Base-by-base conservation (phyloP, 306 rosid species). In the Cicer yamashitae region DNA sequence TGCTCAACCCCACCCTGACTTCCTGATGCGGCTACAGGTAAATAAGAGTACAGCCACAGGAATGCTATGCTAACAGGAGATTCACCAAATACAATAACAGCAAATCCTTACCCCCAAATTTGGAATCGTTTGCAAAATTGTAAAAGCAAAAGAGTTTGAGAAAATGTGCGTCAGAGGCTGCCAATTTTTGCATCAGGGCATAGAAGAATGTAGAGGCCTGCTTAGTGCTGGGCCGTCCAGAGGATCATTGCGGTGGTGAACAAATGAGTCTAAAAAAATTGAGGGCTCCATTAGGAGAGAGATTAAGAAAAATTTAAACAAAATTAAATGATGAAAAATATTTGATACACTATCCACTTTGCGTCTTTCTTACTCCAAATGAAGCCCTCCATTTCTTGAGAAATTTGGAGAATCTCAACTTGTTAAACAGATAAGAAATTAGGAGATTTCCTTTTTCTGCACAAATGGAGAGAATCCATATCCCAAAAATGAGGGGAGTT, bases 71-170 rank as follows among this genome's bases (percentile, higher is more conserved):
- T 44, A 53, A 70, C 61, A 37, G 57, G 37, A 70, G 45, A 15
- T 58, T 56, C 48, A 10, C 13, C 22, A 44, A 67, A 75, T 15
- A 75, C 61, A 51, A 75, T 13, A 53, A 52, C 34, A 22, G 58
- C 58, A 18, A 14, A 14, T n/a, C 7, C 39, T 25, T 18, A 34
- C 9, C 52, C 17, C 56, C 17, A 68, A 51, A 52, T 60, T 53
- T 50, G 41, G 75, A 57, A 40, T 57, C 38, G 20, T 48, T 54
- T 54, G 48, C 52, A 45, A 57, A 80, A 75, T 30, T 30, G 37
- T 30, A 30, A 30, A 30, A 30, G 5, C 37, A 30, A 25, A 25
- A 30, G 37, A 22, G 30, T 22, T 22, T 22, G 30, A 22, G 30
- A 22, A 22, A 22, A 22, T 22, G 30, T 22, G 22, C 22, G 30